Percentiles rank a stretch among this genome's conserved stretches.
Conservation (phyloP, 148 eudicot species). For the Rhododendron ovatum region DNA sequence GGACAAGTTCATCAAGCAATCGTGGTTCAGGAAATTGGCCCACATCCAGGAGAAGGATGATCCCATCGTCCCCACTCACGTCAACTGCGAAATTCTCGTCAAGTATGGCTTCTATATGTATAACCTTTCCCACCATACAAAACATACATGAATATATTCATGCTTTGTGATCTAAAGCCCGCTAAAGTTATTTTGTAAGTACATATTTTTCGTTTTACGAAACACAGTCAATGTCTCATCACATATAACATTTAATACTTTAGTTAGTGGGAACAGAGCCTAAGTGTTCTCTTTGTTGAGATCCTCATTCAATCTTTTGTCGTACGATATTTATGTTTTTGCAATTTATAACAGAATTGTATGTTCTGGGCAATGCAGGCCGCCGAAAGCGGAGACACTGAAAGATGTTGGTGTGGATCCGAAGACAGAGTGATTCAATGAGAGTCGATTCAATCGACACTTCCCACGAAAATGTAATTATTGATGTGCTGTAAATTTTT, state of each 20-base stretch:
- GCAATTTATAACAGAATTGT: background rate
- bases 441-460: background rate
- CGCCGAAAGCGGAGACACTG: conserved; percentile 22
- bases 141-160: too few relatives aligned
- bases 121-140: background rate
- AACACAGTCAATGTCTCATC: too few relatives aligned
- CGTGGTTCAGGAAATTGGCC: conserved; percentile 62
- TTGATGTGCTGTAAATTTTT: too few relatives aligned
- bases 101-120: conserved; percentile 5
- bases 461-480: too few relatives aligned
- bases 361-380: conserved; percentile 6
- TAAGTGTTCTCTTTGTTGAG: too few relatives aligned
- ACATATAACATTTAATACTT: too few relatives aligned
- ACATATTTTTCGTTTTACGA: too few relatives aligned
- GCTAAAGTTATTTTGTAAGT: too few relatives aligned
- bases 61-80: conserved; percentile 27
- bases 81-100: conserved; percentile 21
- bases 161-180: too few relatives aligned
- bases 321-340: background rate
- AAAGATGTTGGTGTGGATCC: conserved; percentile 36
- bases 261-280: too few relatives aligned
- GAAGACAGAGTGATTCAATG: background rate
- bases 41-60: conserved; percentile 40
- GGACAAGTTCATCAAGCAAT: conserved; percentile 48
- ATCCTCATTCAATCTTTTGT: background rate